A percentile compares a stretch with the other conserved stretches of the same genome.
Conservation (phyloP, 1,139 yeast genomes). For the Tardiomyces blankii region DNA sequence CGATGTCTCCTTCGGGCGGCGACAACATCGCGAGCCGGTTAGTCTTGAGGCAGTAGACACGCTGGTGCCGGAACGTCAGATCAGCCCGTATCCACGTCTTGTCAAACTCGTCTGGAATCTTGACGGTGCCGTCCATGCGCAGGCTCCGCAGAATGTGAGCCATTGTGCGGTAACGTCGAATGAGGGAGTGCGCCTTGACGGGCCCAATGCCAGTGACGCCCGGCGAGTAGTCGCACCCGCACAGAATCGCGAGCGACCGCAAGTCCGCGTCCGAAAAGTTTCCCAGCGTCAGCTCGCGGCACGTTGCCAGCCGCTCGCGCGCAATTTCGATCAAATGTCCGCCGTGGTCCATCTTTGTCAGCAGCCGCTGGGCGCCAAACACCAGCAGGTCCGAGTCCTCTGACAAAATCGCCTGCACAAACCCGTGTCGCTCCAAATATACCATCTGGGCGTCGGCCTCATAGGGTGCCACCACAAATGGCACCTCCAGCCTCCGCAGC, state of each 20-base stretch:
- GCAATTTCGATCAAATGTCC: slow-evolving; percentile 67
- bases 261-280: slow-evolving; percentile 45
- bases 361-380: slow-evolving; percentile 68
- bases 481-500: slow-evolving; percentile 46
- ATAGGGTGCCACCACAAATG: slow-evolving; percentile 89
- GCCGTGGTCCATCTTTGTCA: slow-evolving; percentile 66
- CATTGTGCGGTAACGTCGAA: slow-evolving; percentile 40
- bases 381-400: slow-evolving; percentile 91
- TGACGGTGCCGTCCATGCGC: slow-evolving; percentile 48
- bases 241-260: slow-evolving; percentile 68
- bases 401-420: slow-evolving; percentile 77
- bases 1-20: slow-evolving; percentile 32
- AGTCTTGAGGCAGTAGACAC: slow-evolving; percentile 64
- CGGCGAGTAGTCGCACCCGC: slow-evolving; percentile 93
- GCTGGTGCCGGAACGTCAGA: slow-evolving; percentile 73
- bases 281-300: slow-evolving; percentile 32
- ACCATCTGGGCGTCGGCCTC: slow-evolving; percentile 99
- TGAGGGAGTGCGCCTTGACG: slow-evolving; percentile 58
- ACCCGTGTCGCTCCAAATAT: slow-evolving; percentile 61
- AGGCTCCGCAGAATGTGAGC: slow-evolving; percentile 45
- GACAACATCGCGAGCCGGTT: slow-evolving; percentile 45
- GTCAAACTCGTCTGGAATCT: slow-evolving; percentile 47
- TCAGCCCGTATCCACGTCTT: slow-evolving; percentile 57
- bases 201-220: slow-evolving; percentile 80
- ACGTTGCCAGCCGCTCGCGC: slow-evolving; percentile 29